Conservation (phyloP, 2,329 filamentous ascomycete genomes). For the Penicillium sp. region DNA sequence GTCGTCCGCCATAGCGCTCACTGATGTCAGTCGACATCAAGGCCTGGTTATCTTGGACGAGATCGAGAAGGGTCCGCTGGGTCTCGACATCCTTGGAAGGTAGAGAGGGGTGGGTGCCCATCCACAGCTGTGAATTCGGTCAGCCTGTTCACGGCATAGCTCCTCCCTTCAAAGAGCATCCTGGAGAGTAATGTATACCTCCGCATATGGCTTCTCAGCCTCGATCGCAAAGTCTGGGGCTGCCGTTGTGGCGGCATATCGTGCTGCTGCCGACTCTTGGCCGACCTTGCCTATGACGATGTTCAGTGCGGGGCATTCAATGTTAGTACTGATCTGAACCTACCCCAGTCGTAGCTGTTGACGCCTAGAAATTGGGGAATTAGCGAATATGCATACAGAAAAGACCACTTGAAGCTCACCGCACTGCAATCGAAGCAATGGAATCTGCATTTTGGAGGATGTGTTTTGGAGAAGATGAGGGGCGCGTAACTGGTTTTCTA, state of each 20-base stretch:
- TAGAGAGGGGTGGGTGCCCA: slow-evolving; percentile 96
- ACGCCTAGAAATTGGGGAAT: slow-evolving; percentile 62
- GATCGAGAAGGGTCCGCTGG: slow-evolving; percentile 80
- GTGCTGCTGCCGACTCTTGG: slow-evolving; percentile 81
- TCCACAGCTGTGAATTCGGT: slow-evolving; percentile 73
- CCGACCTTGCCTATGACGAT: slow-evolving; percentile 73
- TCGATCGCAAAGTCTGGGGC: slow-evolving; percentile 74
- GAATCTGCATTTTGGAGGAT: slow-evolving; percentile 65
- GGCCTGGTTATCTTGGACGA: slow-evolving; percentile 82
- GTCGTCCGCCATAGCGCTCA: slow-evolving; percentile 74
- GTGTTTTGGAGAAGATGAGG: slow-evolving; percentile 17
- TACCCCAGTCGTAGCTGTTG: slow-evolving; percentile 98
- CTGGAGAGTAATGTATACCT: slow-evolving; percentile 56
- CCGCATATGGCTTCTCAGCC: slow-evolving; percentile 88
- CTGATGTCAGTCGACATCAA: slow-evolving; percentile 74
- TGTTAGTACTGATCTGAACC: slow-evolving; percentile 31
- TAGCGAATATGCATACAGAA: background rate
- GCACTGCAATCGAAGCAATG: slow-evolving; percentile 73
- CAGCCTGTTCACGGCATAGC: slow-evolving; percentile 2
- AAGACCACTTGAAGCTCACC: slow-evolving; percentile 47
- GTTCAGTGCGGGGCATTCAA: slow-evolving; percentile 31
- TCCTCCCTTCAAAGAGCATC: background rate
- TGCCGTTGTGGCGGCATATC: slow-evolving; percentile 83
- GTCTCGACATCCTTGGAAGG: slow-evolving; percentile 88
- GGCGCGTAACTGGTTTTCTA: slow-evolving; percentile 18